Evolutionary conservation across 768 basidiomycete genomes (phyloP), one percentile per base, ranked within the genome.

Genomic region (Artomyces pyxidatus): DNA sequence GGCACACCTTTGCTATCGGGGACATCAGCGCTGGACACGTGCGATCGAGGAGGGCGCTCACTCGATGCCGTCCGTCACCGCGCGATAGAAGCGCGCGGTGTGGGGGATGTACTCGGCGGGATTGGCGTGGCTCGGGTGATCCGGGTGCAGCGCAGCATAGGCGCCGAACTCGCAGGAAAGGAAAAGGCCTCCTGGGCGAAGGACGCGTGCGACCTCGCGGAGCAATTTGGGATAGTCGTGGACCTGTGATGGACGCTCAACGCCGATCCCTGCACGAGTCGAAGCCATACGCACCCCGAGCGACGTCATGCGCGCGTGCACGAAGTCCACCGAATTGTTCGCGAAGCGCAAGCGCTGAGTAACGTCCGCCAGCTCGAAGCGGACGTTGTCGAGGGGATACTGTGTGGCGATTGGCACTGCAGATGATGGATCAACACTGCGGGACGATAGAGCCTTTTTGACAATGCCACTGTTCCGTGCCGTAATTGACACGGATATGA

Each of bases 131-230:
- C 10, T 25, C 16, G 53, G 53, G 40, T 57, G 53, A 21, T 7
- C 27, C 10, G 53, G 55, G 23, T 57, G 53, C 7, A 57, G 47
- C 23, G 60, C 48, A 0, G 76, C 70, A 29, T 59, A 65, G 22
- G 71, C 68, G 29, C 66, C 69, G 72, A 81, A 78, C 64, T 88
- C 86, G 37, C 73, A 72, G 1, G 80, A 80, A 7, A 84, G 53
- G 60, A 87, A 83, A 12, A 89, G 63, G 1, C 88, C 88, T n/a
- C 81, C 81, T 4, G 78, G 77, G 39, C 78, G 77, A 11, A 91
- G 68, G 39, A 88, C 69, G 32, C 88, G 78, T 6, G 70, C 71
- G 14, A 74, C 73, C 61, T 90, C 85, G 19, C 62, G 59, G 27
- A 88, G 57, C 51, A 87, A 63, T 22, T 55, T 59, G 16, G 64